Evolutionary conservation across 2,329 filamentous ascomycete genomes (phyloP).

Genomic region (Verticillium alfalfae): DNA sequence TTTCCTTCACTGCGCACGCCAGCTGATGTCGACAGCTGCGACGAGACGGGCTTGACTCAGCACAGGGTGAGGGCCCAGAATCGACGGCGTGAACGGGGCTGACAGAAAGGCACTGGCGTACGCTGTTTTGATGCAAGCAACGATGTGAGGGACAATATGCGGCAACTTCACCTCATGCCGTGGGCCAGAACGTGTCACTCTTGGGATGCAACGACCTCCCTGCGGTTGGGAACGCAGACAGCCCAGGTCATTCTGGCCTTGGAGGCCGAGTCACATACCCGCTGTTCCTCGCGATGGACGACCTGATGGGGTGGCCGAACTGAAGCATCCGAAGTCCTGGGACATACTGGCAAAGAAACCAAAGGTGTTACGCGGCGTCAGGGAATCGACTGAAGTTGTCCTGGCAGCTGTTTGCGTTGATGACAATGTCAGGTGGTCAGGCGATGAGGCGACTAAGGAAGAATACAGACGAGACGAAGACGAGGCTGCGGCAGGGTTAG

Average conservation of each 20-base stretch:
- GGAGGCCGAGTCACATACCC: not conserved
- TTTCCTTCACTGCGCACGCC: not conserved
- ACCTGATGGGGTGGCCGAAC: not conserved
- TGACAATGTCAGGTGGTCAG: not conserved
- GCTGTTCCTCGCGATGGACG: not conserved
- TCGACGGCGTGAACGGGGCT: not conserved
- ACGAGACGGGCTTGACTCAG: not conserved
- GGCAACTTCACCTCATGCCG: not conserved
- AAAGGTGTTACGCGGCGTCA: not conserved
- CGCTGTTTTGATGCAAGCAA: not conserved
- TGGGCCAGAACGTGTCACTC: not conserved
- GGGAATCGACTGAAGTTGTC: not conserved
- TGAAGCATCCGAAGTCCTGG: not conserved
- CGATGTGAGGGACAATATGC: not conserved
- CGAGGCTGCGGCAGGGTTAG: not conserved
- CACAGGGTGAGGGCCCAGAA: not conserved
- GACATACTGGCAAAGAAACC: not conserved
- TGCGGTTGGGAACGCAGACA: not conserved
- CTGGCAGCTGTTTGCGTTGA: not conserved
- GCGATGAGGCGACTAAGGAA: not conserved
- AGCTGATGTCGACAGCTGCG: not conserved
- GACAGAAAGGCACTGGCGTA: not conserved
- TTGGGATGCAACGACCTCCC: not conserved
- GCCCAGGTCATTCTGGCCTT: not conserved
- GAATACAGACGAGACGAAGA: not conserved